Base-by-base conservation (phyloP, 2,329 filamentous ascomycete species). In the Westerdykella ornata region DNA sequence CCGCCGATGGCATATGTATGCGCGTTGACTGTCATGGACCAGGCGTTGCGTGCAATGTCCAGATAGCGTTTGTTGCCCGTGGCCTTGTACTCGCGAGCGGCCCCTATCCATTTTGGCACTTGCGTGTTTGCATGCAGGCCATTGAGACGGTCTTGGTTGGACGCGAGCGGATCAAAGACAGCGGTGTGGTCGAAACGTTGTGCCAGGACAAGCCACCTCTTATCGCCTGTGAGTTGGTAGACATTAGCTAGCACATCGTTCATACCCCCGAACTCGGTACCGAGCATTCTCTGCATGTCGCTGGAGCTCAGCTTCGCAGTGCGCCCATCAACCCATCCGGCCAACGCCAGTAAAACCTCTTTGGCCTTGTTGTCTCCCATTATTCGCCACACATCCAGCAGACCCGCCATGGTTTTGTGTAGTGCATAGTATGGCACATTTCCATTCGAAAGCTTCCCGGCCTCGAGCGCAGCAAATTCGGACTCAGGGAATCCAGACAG, bases 371-470 rank as follows among this genome's bases (percentile, higher is more conserved):
- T 49, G 47, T 73, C 68, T 2, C 68, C 71, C 9, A 72, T 57
- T 14, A 65, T 57, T 4, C 68, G 65, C 65, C 72, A 76, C 3
- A 72, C 70, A 35, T 77, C 74, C 1, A 76, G 66, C 9, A 76
- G 62, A 0, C 73, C 73, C 1, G 71, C 68, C 52, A 76, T 66
- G 1, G 70, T 74, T 60, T 76, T 77, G 58, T 77, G 74, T n/a
- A 76, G 63, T 16, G 69, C 68, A 44, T 77, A 77, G 55, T 75
- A 77, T 0, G 73, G 72, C 0, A 77, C 74, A 35, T 76, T 76
- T 19, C 73, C 72, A 32, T 70, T 73, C 38, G 26, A 64, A 11
- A 75, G 56, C 0, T 62, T 72, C 1, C 72, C 57, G 0, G 56
- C 53, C 41, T 76, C 72, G 1, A 76, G 56, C 0, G 59, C 60